Evolutionary conservation across 257 asterid species (phyloP).

Genomic region (Rubia yunnanensis): DNA sequence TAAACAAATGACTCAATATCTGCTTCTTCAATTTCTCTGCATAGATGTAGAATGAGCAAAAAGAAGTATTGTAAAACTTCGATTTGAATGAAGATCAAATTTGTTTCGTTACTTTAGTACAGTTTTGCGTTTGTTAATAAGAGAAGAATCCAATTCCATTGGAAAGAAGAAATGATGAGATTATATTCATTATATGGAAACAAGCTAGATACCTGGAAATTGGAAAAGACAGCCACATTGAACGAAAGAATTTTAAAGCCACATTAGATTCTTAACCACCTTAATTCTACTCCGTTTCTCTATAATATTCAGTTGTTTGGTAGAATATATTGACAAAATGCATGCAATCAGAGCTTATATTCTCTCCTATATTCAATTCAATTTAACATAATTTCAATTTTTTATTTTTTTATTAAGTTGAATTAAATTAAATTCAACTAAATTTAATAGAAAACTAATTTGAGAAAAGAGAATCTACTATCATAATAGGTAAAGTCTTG

Average conservation of each 20-base stretch:
- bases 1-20: no score
- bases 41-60: no score
- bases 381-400: no score
- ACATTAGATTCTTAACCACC: constrained; percentile 9
- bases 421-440: no score
- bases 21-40: no score
- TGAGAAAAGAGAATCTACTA: no score
- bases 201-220: background rate
- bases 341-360: background rate
- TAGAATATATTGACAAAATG: constrained; percentile 12
- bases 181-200: background rate
- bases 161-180: background rate
- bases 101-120: background rate
- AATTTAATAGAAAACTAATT: no score
- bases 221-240: background rate
- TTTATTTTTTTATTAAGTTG: background rate
- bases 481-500: no score
- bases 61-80: no score
- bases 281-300: background rate
- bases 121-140: background rate
- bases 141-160: constrained; percentile 12
- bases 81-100: no score
- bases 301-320: background rate
- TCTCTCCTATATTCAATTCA: no score
- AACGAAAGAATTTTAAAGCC: background rate